A percentile compares a stretch with the other conserved stretches of the same genome.
These are phyloP conservation scores for Daldinia vernicosa DNA, from an alignment of 495 filamentous ascomycete species.

Conservation along the genomic window DNA sequence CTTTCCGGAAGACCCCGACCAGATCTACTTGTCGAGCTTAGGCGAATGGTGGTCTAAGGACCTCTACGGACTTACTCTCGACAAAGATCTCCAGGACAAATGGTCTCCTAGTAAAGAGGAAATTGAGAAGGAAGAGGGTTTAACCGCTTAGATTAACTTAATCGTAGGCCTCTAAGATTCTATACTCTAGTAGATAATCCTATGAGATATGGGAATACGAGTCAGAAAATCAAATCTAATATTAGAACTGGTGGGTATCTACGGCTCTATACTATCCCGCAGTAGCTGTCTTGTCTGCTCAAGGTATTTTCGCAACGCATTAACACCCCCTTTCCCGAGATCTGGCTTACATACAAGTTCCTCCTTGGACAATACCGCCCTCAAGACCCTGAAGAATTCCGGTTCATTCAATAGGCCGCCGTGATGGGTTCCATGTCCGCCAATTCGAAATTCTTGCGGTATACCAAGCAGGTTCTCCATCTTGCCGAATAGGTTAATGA, in stretches of 20 bases:
- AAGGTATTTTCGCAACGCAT: constrained; percentile 26
- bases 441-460: constrained; percentile 28
- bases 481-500: constrained; percentile 33
- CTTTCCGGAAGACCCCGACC: constrained; percentile 56
- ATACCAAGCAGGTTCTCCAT: constrained; percentile 38
- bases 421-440: neutral
- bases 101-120: constrained; percentile 55
- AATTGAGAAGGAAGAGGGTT: constrained; percentile 54
- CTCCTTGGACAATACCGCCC: constrained; percentile 22
- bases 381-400: constrained; percentile 20
- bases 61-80: constrained; percentile 47
- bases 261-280: constrained; percentile 29
- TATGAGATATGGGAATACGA: neutral
- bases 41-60: constrained; percentile 60
- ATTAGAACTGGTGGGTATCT: neutral
- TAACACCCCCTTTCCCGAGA: constrained; percentile 38
- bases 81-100: constrained; percentile 55
- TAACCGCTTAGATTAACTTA: constrained; percentile 7
- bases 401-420: constrained; percentile 22
- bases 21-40: constrained; percentile 59
- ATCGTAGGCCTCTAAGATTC: neutral
- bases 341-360: constrained; percentile 26
- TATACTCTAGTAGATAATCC: neutral
- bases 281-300: constrained; percentile 24
- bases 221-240: neutral